Conservation (phyloP, 2,329 filamentous ascomycete species). For the Achaetomium macrosporum region DNA sequence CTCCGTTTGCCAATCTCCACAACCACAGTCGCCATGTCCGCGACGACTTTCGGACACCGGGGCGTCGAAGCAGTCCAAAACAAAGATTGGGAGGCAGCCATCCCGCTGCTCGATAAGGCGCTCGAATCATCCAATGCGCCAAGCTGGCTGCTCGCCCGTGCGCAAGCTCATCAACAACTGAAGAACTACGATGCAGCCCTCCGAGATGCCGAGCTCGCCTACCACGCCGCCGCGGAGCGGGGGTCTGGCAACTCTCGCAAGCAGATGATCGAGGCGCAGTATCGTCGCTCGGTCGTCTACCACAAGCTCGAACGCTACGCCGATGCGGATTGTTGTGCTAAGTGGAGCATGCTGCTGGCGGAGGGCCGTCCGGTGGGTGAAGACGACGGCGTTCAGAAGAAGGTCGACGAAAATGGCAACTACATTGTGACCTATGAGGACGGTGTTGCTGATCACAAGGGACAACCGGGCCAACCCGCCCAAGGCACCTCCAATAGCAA, state of each 20-base stretch:
- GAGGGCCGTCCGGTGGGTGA: constrained; percentile 34
- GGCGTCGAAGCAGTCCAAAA: constrained; percentile 61
- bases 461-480: constrained; percentile 18
- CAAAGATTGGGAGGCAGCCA: constrained; percentile 60
- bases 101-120: constrained; percentile 62
- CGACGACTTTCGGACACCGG: constrained; percentile 44
- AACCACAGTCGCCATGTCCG: constrained; percentile 40
- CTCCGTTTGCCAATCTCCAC: not conserved
- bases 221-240: constrained; percentile 57
- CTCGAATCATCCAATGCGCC: constrained; percentile 62
- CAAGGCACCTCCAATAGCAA: not conserved
- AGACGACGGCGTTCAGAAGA: constrained; percentile 33
- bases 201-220: constrained; percentile 61
- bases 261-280: constrained; percentile 73
- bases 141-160: constrained; percentile 74
- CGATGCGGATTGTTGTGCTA: constrained; percentile 67
- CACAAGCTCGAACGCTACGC: constrained; percentile 65
- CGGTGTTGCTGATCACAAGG: constrained; percentile 23
- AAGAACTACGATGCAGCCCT: constrained; percentile 59
- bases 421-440: constrained; percentile 40
- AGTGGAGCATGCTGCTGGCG: constrained; percentile 45
- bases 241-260: constrained; percentile 55
- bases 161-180: constrained; percentile 67
- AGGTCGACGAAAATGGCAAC: constrained; percentile 41
- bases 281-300: constrained; percentile 70